These are phyloP conservation scores for Neofusicoccum cordaticola DNA, from an alignment of 2,329 filamentous ascomycete species.

Conservation along the genomic window DNA sequence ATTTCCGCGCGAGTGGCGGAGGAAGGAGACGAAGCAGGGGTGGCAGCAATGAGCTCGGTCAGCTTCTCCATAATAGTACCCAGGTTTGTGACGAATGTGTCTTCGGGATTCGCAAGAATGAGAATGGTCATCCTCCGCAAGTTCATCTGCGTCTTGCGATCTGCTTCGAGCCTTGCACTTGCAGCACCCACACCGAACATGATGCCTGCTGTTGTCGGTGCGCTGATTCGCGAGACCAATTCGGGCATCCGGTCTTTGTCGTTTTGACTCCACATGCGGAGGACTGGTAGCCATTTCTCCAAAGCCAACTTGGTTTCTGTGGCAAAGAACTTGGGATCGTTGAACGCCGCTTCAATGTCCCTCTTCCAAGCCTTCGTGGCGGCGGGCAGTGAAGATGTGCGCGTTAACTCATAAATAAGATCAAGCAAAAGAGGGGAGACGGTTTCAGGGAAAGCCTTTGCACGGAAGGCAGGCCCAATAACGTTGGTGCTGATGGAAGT, in stretches of 20 bases:
- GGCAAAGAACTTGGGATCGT: constrained; percentile 82
- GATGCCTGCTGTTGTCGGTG: constrained; percentile 89
- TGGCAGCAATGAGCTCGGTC: constrained; percentile 80
- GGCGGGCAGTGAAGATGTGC: constrained; percentile 57
- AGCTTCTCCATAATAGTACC: constrained; percentile 74
- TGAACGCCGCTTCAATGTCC: constrained; percentile 87
- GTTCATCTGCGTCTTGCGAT: constrained; percentile 87
- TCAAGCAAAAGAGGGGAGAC: constrained; percentile 68
- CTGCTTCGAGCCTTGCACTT: constrained; percentile 89
- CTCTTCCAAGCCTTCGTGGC: constrained; percentile 90
- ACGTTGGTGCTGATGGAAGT: constrained; percentile 79
- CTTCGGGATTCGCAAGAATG: constrained; percentile 70
- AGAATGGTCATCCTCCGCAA: constrained; percentile 78
- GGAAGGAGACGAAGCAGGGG: constrained; percentile 84
- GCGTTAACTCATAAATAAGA: constrained; percentile 73
- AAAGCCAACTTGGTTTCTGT: constrained; percentile 64
- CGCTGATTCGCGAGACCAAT: constrained; percentile 70
- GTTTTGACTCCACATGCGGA: constrained; percentile 77
- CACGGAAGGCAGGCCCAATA: constrained; percentile 76
- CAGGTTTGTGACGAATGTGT: constrained; percentile 77
- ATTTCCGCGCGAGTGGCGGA: constrained; percentile 85
- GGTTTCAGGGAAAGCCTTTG: constrained; percentile 83
- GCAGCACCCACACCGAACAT: constrained; percentile 98
- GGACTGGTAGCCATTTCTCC: constrained; percentile 74
- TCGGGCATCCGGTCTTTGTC: constrained; percentile 90